These are phyloP conservation scores for Amanita brunnescens DNA, from an alignment of 768 basidiomycete species.

Conservation along the genomic window DNA sequence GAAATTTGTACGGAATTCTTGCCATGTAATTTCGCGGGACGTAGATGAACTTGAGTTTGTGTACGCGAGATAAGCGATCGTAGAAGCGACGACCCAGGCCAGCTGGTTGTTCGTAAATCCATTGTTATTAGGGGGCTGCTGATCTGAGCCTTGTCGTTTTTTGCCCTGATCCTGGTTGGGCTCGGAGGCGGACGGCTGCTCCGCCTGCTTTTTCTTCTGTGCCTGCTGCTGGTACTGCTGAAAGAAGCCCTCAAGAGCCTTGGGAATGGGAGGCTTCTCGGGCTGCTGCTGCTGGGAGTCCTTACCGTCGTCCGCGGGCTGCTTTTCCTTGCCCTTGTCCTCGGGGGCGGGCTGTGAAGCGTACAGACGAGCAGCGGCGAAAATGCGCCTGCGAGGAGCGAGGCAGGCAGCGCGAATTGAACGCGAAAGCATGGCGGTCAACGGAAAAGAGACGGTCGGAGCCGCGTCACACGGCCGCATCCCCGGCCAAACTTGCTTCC, in stretches of 20 bases:
- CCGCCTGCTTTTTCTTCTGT: slow-evolving; percentile 26
- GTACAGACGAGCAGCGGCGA: slow-evolving; percentile 32
- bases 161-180: slow-evolving; percentile 30
- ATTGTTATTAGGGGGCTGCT: slow-evolving; percentile 46
- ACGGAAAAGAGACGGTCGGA: neutral
- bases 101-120: slow-evolving; percentile 52
- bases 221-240: slow-evolving; percentile 49
- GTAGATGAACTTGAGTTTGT: slow-evolving; percentile 43
- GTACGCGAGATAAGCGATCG: slow-evolving; percentile 59
- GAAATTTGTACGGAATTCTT: slow-evolving; percentile 96
- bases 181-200: slow-evolving; percentile 22
- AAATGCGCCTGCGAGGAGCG: slow-evolving; percentile 25
- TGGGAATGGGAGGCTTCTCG: slow-evolving; percentile 42
- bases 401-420: slow-evolving; percentile 46
- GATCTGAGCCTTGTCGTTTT: slow-evolving; percentile 10
- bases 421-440: slow-evolving; percentile 49
- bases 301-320: neutral
- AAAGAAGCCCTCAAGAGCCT: slow-evolving; percentile 73
- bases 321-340: slow-evolving; percentile 23
- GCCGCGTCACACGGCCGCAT: neutral
- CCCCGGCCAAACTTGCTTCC: neutral
- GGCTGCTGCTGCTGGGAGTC: slow-evolving; percentile 14
- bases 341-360: slow-evolving; percentile 21
- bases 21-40: slow-evolving; percentile 96
- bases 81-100: slow-evolving; percentile 41